Evolutionary conservation across 1,284 basidiomycete genomes (phyloP).

Genomic region (Puccinia sorghi): DNA sequence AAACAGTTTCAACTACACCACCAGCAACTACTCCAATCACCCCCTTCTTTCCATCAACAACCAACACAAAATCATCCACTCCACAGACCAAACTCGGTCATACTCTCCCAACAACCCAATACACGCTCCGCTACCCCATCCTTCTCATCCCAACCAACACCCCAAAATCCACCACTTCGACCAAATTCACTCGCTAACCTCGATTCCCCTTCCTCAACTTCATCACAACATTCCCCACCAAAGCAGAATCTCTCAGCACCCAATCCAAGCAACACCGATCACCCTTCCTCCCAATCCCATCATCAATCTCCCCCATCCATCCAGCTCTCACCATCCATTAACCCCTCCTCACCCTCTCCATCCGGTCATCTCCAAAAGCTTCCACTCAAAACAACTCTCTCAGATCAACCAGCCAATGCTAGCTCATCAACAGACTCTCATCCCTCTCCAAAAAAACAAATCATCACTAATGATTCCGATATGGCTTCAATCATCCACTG

Average conservation of each 20-base stretch:
- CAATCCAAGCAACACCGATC: constrained; percentile 1
- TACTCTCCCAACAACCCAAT: background rate
- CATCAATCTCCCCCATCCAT: background rate
- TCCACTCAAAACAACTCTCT: background rate
- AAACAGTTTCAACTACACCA: constrained; percentile 39
- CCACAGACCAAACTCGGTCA: constrained; percentile 9
- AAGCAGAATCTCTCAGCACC: background rate
- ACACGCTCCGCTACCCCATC: constrained; percentile 20
- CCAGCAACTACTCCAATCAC: constrained; percentile 15
- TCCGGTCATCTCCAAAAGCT: background rate
- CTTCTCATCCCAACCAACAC: constrained; percentile 5
- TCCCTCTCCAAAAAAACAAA: background rate
- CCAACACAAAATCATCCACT: background rate
- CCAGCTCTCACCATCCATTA: background rate
- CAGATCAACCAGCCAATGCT: background rate
- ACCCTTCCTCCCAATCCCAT: background rate
- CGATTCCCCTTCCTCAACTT: constrained; percentile 3
- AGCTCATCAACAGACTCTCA: background rate
- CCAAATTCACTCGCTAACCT: background rate
- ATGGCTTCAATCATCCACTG: constrained; percentile 22
- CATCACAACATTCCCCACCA: constrained; percentile 13
- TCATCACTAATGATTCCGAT: background rate
- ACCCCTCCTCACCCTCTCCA: background rate
- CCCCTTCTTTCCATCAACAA: background rate
- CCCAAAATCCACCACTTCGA: background rate